Base-by-base conservation (phyloP, 139 green algal species). In the Chlamydomonas applanata region DNA sequence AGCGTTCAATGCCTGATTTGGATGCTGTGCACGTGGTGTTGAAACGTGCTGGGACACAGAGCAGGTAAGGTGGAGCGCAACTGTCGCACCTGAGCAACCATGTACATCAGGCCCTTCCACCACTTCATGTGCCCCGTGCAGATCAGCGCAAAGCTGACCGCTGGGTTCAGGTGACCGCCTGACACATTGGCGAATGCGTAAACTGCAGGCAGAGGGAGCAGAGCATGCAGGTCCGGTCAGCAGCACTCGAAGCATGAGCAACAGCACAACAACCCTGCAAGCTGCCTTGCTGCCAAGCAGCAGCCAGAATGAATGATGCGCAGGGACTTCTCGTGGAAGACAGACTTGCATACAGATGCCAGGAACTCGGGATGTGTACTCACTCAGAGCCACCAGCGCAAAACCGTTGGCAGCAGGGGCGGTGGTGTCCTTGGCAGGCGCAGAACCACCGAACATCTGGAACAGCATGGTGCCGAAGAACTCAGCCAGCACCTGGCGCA, bases 131-230 rank as follows among this genome's bases (percentile, higher is more conserved):
- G 89, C 0, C 89, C 89, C 32, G 83, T 91, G 71, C 90, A 88
- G 34, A 91, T 92, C n/a, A 88, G 85, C 1, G 88, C 86, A 57
- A 93, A 87, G 2, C 81, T 90, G 14, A 93, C 89, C 17, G 89
- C 86, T 2, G 89, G 89, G 75, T 94, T 94, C 16, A 94, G 79
- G 74, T 94, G 89, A 0, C 83, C 89, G 3, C 89, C 89, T 29
- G 74, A 86, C 0, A 93, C 74, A 69, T 93, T 92, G 49, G 83
- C 82, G 33, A 91, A 93, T 1, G 86, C 78, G 62, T 93, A 94
- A 4, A 94, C 87, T 89, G 82, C 72, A 87, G 4, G 16, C 29
- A 40, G 3, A 66, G 20, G 59, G 3, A 35, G 59, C 4, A 4
- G 40, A 49, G 40, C 40, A 49, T 49, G 7, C 11, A 11, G 7